phyloP scores from a whole-genome alignment of 2,329 filamentous ascomycete genomes.

The Monilinia laxa region DNA sequence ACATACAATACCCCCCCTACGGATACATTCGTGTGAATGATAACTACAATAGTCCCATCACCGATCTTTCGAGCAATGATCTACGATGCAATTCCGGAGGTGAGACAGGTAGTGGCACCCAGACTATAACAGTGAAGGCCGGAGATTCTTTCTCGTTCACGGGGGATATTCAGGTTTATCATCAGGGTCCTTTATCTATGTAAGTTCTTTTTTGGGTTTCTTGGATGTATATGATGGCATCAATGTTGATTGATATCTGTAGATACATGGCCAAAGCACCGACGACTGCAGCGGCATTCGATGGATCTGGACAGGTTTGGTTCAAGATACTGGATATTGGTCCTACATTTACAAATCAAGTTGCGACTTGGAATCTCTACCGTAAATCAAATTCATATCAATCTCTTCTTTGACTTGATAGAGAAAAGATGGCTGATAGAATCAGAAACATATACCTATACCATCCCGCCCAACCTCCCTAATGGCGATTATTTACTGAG shows the following conservation, averaged over 20 bases:
- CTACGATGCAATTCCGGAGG: conserved; percentile 48
- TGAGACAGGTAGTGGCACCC: conserved; percentile 25
- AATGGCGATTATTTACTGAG: conserved; percentile 38
- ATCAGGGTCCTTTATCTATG: conserved; percentile 41
- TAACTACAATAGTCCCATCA: conserved; percentile 52
- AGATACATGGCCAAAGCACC: conserved; percentile 42
- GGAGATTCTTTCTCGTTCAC: conserved; percentile 49
- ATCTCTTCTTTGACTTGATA: background rate
- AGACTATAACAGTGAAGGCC: conserved; percentile 38
- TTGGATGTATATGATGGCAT: background rate
- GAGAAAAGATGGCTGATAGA: background rate
- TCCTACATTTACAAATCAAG: conserved; percentile 35
- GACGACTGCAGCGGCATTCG: conserved; percentile 39
- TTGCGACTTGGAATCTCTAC: conserved; percentile 34
- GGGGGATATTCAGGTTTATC: conserved; percentile 44
- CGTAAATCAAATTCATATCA: conserved; percentile 28
- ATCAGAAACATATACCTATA: conserved; percentile 38
- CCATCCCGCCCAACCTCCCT: conserved; percentile 34
- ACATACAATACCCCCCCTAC: conserved; percentile 45
- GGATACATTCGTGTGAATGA: conserved; percentile 48
- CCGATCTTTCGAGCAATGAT: conserved; percentile 33
- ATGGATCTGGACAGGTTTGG: conserved; percentile 42
- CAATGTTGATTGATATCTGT: background rate
- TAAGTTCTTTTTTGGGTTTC: conserved; percentile 12
- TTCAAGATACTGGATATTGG: conserved; percentile 43